phyloP scores from a whole-genome alignment of 805 yeast genomes.

The Metschnikowia peoriensis region DNA sequence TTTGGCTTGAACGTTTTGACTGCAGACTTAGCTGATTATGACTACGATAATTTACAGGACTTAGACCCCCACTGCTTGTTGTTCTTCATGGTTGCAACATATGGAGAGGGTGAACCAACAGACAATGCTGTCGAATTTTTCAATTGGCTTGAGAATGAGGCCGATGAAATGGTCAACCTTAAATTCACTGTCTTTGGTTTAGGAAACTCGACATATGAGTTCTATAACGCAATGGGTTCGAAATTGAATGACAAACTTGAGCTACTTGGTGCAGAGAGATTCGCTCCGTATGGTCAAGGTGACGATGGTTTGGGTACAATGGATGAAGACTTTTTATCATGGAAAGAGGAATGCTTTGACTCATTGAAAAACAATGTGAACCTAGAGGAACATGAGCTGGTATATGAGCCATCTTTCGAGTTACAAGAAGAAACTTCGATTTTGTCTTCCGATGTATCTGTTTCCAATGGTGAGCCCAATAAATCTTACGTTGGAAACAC shows the following conservation, averaged over 20 bases:
- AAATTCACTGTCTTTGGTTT: slow-evolving; percentile 81
- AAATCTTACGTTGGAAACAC: slow-evolving; percentile 34
- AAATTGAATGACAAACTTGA: slow-evolving; percentile 51
- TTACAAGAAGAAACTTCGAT: slow-evolving; percentile 36
- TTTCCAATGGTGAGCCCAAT: slow-evolving; percentile 78
- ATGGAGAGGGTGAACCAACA: slow-evolving; percentile 98
- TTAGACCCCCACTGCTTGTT: slow-evolving; percentile 55
- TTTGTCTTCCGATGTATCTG: slow-evolving; percentile 29
- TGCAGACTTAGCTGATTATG: slow-evolving; percentile 87
- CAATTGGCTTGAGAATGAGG: slow-evolving; percentile 59
- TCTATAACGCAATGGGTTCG: slow-evolving; percentile 79
- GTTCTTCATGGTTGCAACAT: slow-evolving; percentile 79
- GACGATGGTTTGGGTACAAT: slow-evolving; percentile 94
- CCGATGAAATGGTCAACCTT: slow-evolving; percentile 52
- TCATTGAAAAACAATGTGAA: slow-evolving; percentile 59
- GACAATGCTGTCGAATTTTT: slow-evolving; percentile 86
- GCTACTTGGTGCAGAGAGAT: slow-evolving; percentile 65
- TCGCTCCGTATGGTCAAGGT: slow-evolving; percentile 85
- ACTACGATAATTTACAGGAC: slow-evolving; percentile 70
- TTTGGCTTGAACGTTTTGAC: slow-evolving; percentile 81
- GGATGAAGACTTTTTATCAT: slow-evolving; percentile 90
- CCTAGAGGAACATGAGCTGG: slow-evolving; percentile 76
- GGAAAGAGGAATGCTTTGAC: slow-evolving; percentile 83
- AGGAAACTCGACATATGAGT: slow-evolving; percentile 93
- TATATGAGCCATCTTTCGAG: slow-evolving; percentile 68